These are phyloP conservation scores for Talaromyces sp. DNA, from an alignment of 2,329 filamentous ascomycete species.

Conservation along the genomic window DNA sequence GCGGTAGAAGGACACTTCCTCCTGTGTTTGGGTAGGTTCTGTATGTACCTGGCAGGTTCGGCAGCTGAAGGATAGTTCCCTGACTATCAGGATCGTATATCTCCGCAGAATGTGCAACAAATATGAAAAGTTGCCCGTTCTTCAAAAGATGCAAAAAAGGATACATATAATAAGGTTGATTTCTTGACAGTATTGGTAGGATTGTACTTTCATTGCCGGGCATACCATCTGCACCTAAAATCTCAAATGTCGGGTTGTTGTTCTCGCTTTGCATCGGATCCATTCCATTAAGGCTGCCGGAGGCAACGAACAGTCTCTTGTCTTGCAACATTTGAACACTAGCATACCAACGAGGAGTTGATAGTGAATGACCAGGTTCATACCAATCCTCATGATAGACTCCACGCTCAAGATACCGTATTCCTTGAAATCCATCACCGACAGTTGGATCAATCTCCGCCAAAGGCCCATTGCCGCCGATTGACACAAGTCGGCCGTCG, in stretches of 20 bases:
- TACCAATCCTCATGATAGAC: constrained; percentile 46
- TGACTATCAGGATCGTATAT: constrained; percentile 52
- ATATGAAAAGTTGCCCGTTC: constrained; percentile 57
- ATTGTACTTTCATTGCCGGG: constrained; percentile 47
- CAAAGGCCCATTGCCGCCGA: constrained; percentile 59
- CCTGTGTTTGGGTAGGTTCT: constrained; percentile 62
- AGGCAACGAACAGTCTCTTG: constrained; percentile 57
- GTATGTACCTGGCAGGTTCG: constrained; percentile 55
- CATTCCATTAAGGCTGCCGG: constrained; percentile 58
- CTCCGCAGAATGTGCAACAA: constrained; percentile 55
- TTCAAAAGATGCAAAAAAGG: constrained; percentile 59
- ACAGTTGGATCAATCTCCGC: constrained; percentile 57
- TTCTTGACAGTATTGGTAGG: constrained; percentile 55
- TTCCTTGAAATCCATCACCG: constrained; percentile 56
- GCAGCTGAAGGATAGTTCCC: constrained; percentile 45
- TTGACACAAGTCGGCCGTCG: constrained; percentile 53
- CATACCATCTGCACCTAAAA: constrained; percentile 50
- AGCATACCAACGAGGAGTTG: constrained; percentile 59
- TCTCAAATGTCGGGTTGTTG: constrained; percentile 64
- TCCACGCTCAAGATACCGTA: constrained; percentile 54
- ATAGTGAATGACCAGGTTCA: constrained; percentile 56
- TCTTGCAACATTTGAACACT: constrained; percentile 59
- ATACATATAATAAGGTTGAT: constrained; percentile 64
- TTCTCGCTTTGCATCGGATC: constrained; percentile 54
- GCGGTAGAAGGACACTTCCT: constrained; percentile 55